Base-by-base conservation (phyloP, 129 eudicot genomes). In the Calendula officinalis region DNA sequence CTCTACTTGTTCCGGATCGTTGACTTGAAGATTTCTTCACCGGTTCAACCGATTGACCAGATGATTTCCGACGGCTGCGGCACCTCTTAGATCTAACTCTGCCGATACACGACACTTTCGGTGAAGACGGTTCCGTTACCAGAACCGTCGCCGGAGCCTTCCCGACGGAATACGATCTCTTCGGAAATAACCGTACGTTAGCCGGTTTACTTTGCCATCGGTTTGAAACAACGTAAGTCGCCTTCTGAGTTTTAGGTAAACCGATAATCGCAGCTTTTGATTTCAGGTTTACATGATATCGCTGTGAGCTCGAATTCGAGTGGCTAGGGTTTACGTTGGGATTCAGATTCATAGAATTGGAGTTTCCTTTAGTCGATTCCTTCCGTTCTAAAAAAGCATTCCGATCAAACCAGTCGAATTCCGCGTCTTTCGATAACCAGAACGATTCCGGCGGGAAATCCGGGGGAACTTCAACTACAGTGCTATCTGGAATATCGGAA, bases 21-120 rank as follows among this genome's bases (percentile, higher is more conserved):
- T 57, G 33, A 22, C 57, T 35, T 6, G 45, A 6, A 22, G 30
- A 22, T 35, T 38, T 10, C 13, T 4, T 80, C 42, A 40, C 67
- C 46, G 73, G 67, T 43, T 49, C 40, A 8, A 0, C 15, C 74
- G 2, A 77, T 7, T 5, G 77, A 37, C 3, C 57, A 10, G 57
- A 33, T 2, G 44, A 13, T 56, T 47, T 63, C 65, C 83, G 57
- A 4, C 69, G 74, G 9, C 95, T 35, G 4, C 63, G 22, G 38
- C 60, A 58, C 38, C 84, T 53, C 74, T 82, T 86, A 7, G 97
- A 90, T 56, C 85, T 74, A 36, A 90, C 97, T 65, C 97, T 65
- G 0, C 97, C 97, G 55, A 86, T 86, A 56, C 97, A 90, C 32
- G 97, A 81, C 1, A 90, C 97, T 75, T 90, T 90, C 15, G 97